Conservation (phyloP, 345 rosid genomes). For the Camelina neglecta region DNA sequence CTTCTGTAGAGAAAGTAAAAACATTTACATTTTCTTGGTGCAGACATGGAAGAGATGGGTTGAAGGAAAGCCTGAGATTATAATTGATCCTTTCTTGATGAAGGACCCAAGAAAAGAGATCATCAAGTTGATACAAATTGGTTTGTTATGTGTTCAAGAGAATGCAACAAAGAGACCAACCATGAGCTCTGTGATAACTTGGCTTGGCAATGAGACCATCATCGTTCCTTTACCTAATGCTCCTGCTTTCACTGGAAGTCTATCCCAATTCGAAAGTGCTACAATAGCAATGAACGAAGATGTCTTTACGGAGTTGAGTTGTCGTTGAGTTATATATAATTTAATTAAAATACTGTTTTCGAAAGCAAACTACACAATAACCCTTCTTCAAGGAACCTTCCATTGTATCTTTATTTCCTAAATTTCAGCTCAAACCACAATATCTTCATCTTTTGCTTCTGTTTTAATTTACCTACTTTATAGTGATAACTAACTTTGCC, state of each 20-base stretch:
- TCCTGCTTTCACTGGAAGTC: slow-evolving; percentile 41
- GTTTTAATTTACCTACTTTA: background rate
- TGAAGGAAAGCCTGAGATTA: slow-evolving; percentile 46
- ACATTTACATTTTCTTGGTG: background rate
- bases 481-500: background rate
- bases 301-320: slow-evolving; percentile 45
- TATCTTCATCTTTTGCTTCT: background rate
- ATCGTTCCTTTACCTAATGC: slow-evolving; percentile 45
- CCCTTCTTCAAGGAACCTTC: too few relatives aligned
- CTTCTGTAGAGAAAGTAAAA: background rate
- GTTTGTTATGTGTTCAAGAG: slow-evolving; percentile 59
- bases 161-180: slow-evolving; percentile 49
- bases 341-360: too few relatives aligned
- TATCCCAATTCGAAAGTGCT: slow-evolving; percentile 9
- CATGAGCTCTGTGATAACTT: slow-evolving; percentile 45
- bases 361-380: too few relatives aligned
- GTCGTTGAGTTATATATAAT: slow-evolving; percentile 30
- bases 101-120: slow-evolving; percentile 22
- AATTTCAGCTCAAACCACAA: background rate
- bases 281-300: slow-evolving; percentile 41
- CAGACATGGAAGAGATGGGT: slow-evolving; percentile 64
- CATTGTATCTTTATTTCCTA: background rate
- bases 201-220: slow-evolving; percentile 50
- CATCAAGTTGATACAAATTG: slow-evolving; percentile 45
- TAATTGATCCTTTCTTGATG: slow-evolving; percentile 44